Base-by-base conservation (phyloP, 2,329 filamentous ascomycete species). In the Thielaviopsis euricoi region DNA sequence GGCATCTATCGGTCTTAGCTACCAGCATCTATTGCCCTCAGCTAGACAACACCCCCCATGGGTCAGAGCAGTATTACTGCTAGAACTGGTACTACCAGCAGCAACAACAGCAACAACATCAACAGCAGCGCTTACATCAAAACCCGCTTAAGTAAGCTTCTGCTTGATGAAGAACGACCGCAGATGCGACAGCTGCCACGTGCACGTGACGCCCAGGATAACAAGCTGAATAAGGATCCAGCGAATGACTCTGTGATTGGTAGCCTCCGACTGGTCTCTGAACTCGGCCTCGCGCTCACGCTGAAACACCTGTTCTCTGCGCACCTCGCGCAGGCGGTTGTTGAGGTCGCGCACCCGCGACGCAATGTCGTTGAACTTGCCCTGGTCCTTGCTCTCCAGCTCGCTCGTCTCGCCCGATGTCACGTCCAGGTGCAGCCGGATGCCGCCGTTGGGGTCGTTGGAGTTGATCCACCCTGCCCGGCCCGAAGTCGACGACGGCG, bases 141-240 rank as follows among this genome's bases (percentile, higher is more conserved):
- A 19, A 29, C 21, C 19, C 17, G n/a, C 53, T 72, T 81, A 98
- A 61, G 93, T 97, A 70, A 98, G 83, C 80, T 98, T 98, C 77
- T 97, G 91, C 80, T 98, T 98, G 77, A 98, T 98, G 76, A 98
- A 98, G 80, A 98, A 98, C 52, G 87, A 86, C 65, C 93, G 81
- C 66, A 98, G 79, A 73, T 98, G 91, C 57, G 89, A 95, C 52
- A 98, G 77, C 72, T 98, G 93, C 93, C 93, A 98, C 61, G 89
- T 87, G 73, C 93, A 98, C 37, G 93, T 95, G 58, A 85, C 77
- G 58, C 84, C 87, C 57, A 98, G 77, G 43, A 97, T 82, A 56
- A 83, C 79, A 61, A 97, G 75, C 73, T 98, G 93, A 64, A 97
- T 85, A 63, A 96, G 67, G 64, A 93, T 91, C 91, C 93, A 98